A percentile compares a stretch with the other conserved stretches of the same genome.
These are phyloP conservation scores for Microbotryum saponariae DNA, from an alignment of 1,284 basidiomycete species.

Conservation along the genomic window DNA sequence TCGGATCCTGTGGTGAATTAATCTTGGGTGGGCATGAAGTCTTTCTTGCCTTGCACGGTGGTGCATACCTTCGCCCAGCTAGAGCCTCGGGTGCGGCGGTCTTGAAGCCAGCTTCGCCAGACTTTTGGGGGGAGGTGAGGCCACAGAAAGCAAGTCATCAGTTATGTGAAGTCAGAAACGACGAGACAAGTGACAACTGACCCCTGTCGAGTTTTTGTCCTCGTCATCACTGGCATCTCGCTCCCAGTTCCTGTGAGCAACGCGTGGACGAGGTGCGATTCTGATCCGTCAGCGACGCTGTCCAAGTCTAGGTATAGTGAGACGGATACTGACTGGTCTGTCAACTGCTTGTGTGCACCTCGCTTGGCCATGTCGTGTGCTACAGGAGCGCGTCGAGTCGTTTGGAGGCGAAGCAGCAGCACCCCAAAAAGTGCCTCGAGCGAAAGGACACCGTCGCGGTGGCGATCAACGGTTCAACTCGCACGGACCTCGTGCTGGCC, in stretches of 20 bases:
- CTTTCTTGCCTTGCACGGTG: background rate
- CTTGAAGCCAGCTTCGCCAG: no score
- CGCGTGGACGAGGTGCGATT: background rate
- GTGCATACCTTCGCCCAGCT: no score
- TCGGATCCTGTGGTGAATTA: constrained; percentile 39
- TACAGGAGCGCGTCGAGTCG: no score
- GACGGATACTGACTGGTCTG: constrained; percentile 17
- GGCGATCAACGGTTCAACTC: no score
- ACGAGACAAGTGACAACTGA: background rate
- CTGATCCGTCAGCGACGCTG: background rate
- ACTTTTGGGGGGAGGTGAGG: background rate
- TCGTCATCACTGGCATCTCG: constrained; percentile 24
- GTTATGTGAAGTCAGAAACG: background rate
- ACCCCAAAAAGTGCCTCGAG: no score
- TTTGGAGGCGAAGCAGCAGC: no score
- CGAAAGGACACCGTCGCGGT: no score
- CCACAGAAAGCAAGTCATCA: constrained; percentile 4
- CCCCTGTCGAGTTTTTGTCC: constrained; percentile 2
- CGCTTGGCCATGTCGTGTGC: constrained; percentile 25
- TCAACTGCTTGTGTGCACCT: constrained; percentile 34
- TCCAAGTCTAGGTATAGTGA: background rate
- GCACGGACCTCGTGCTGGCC: no score
- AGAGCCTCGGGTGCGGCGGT: no score
- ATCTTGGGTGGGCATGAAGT: background rate
- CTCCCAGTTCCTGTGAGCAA: constrained; percentile 24